Percentiles rank a stretch among this genome's conserved stretches.
Evolutionary conservation across 306 rosid species (phyloP).

Genomic region (Cicer yamashitae): DNA sequence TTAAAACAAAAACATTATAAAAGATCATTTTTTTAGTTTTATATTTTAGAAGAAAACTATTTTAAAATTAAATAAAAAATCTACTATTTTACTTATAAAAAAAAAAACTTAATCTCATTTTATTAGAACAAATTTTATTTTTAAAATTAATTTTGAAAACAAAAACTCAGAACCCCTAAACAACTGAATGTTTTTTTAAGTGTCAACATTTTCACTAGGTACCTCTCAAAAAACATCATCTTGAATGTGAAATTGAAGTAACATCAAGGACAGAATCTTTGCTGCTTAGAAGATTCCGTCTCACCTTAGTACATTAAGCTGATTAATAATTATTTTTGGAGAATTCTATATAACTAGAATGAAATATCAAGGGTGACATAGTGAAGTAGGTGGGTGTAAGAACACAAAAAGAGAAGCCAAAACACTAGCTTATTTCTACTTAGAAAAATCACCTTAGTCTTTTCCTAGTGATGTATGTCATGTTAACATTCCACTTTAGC

Average conservation of each 20-base stretch:
- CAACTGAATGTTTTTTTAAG: too few species aligned
- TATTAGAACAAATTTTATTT: too few species aligned
- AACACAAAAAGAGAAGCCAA: slow-evolving; percentile 10
- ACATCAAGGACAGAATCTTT: neutral
- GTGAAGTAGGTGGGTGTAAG: slow-evolving; percentile 5
- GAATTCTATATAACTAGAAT: slow-evolving; percentile 41
- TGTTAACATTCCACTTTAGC: slow-evolving; percentile 22
- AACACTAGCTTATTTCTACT: slow-evolving; percentile 25
- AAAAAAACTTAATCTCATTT: too few species aligned
- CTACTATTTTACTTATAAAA: too few species aligned
- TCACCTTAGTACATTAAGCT: slow-evolving; percentile 1
- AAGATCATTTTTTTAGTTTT: too few species aligned
- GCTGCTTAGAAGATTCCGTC: slow-evolving; percentile 31
- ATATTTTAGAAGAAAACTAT: too few species aligned
- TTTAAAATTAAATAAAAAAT: too few species aligned
- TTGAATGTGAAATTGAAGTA: slow-evolving; percentile 12
- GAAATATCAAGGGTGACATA: slow-evolving; percentile 31
- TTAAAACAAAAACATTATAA: too few species aligned
- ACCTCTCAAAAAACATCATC: too few species aligned
- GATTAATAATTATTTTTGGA: slow-evolving; percentile 25
- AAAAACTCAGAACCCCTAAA: too few species aligned
- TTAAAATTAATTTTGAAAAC: too few species aligned
- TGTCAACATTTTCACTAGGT: too few species aligned
- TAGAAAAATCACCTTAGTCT: neutral
- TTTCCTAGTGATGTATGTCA: slow-evolving; percentile 44